These are phyloP conservation scores for Parasitella parasitica DNA, from an alignment of 371 early-diverging fungal species.

Conservation along the genomic window DNA sequence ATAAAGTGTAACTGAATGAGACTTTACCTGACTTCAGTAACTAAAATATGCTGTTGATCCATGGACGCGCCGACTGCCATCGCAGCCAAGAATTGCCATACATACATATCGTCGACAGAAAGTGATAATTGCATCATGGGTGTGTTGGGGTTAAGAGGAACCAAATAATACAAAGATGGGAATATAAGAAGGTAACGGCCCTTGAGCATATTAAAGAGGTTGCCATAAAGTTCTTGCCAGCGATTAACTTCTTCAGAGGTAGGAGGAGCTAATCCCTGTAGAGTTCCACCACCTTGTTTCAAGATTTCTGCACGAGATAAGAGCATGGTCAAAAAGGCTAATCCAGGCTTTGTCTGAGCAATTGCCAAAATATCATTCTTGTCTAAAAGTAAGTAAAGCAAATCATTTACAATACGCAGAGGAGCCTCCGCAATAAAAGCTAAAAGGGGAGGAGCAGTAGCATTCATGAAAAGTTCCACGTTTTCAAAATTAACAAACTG, in stretches of 20 bases:
- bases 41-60: constrained; percentile 91
- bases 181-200: constrained; percentile 77
- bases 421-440: constrained; percentile 82
- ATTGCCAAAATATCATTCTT: constrained; percentile 84
- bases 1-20: neutral
- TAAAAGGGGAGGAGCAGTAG: constrained; percentile 80
- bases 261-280: constrained; percentile 56
- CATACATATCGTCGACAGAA: constrained; percentile 81
- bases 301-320: constrained; percentile 89
- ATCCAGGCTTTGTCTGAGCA: constrained; percentile 81
- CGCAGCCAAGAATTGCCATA: constrained; percentile 98
- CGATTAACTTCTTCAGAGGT: constrained; percentile 62
- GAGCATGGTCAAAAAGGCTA: constrained; percentile 87
- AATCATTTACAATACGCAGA: constrained; percentile 73
- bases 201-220: constrained; percentile 76
- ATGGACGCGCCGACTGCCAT: constrained; percentile 91
- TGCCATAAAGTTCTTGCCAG: constrained; percentile 77
- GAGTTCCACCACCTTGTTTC: constrained; percentile 72
- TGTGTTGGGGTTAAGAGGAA: constrained; percentile 49
- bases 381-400: constrained; percentile 80
- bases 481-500: constrained; percentile 52
- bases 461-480: constrained; percentile 83
- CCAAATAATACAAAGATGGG: constrained; percentile 57
- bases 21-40: constrained; percentile 79
- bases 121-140: constrained; percentile 39